phyloP scores from a whole-genome alignment of 2,329 filamentous ascomycete genomes.

The Paramyrothecium sp. region DNA sequence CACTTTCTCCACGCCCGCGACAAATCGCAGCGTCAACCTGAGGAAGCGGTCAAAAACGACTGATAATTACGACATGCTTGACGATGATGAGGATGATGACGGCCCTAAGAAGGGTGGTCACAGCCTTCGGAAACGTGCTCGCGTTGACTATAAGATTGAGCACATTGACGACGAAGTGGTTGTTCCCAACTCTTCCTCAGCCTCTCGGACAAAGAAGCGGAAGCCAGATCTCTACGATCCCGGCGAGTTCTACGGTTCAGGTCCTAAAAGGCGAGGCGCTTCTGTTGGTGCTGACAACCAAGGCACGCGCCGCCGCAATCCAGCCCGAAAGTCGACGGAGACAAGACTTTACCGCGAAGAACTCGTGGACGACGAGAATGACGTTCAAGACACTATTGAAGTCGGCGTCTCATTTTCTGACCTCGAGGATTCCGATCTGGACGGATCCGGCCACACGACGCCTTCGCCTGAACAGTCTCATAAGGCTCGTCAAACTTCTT shows the following conservation, averaged over 20 bases:
- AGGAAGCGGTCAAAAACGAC: constrained; percentile 45
- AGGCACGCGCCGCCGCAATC: constrained; percentile 36
- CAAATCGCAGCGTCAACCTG: constrained; percentile 23
- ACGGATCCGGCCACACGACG: constrained; percentile 20
- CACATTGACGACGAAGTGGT: constrained; percentile 48
- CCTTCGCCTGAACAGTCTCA: constrained; percentile 19
- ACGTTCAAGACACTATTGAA: constrained; percentile 58
- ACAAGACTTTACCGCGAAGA: constrained; percentile 26
- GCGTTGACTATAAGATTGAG: constrained; percentile 56
- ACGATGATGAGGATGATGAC: constrained; percentile 44
- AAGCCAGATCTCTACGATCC: constrained; percentile 31
- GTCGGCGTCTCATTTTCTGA: constrained; percentile 44
- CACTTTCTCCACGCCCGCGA: constrained; percentile 33
- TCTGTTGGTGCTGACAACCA: constrained; percentile 33
- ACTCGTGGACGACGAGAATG: constrained; percentile 38
- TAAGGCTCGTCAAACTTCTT: constrained; percentile 14
- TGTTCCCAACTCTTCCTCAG: constrained; percentile 31
- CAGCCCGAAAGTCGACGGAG: constrained; percentile 36
- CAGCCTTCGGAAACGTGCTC: constrained; percentile 54
- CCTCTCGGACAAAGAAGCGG: constrained; percentile 34
- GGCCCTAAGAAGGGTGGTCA: constrained; percentile 57
- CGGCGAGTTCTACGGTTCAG: constrained; percentile 26
- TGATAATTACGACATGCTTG: constrained; percentile 32
- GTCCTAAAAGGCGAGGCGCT: constrained; percentile 33
- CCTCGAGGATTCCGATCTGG: constrained; percentile 26